Percentiles rank a stretch among this genome's conserved stretches.
phyloP scores from a whole-genome alignment of 1,284 basidiomycete genomes.

The Porogramme epimiltina region DNA sequence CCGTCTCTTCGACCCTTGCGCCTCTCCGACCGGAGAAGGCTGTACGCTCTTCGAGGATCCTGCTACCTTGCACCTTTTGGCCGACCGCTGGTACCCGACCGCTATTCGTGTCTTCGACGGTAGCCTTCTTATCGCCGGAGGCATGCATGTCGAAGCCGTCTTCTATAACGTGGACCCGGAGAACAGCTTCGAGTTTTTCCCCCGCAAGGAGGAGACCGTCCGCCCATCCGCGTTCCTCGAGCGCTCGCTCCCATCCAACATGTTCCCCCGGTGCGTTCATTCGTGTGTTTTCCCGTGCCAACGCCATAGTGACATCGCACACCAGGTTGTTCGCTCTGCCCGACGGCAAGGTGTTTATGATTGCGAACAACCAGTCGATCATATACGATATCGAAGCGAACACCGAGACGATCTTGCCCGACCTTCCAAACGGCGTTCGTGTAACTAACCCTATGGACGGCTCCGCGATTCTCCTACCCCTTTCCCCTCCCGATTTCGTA shows the following conservation, averaged over 20 bases:
- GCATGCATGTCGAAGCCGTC: constrained; percentile 34
- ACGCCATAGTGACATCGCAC: neutral
- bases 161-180: constrained; percentile 45
- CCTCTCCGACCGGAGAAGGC: constrained; percentile 33
- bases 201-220: constrained; percentile 47
- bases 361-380: constrained; percentile 51
- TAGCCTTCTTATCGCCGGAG: constrained; percentile 42
- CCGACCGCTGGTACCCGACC: constrained; percentile 45
- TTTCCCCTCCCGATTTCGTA: constrained; percentile 44
- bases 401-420: constrained; percentile 41
- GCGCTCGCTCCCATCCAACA: constrained; percentile 21
- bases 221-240: constrained; percentile 47
- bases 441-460: constrained; percentile 40
- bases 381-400: constrained; percentile 28
- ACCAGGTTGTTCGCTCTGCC: constrained; percentile 21
- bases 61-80: constrained; percentile 33
- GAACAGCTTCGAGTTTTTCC: constrained; percentile 57
- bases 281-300: neutral
- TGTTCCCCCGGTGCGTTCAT: constrained; percentile 23
- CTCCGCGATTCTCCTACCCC: too few species aligned
- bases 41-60: constrained; percentile 43
- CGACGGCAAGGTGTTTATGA: constrained; percentile 44
- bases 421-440: constrained; percentile 50
- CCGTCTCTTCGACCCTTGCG: constrained; percentile 38
- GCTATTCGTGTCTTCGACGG: constrained; percentile 43